Percentiles rank a stretch among this genome's conserved stretches.
phyloP scores from a whole-genome alignment of 257 asterid genomes.

The Avicennia marina region DNA sequence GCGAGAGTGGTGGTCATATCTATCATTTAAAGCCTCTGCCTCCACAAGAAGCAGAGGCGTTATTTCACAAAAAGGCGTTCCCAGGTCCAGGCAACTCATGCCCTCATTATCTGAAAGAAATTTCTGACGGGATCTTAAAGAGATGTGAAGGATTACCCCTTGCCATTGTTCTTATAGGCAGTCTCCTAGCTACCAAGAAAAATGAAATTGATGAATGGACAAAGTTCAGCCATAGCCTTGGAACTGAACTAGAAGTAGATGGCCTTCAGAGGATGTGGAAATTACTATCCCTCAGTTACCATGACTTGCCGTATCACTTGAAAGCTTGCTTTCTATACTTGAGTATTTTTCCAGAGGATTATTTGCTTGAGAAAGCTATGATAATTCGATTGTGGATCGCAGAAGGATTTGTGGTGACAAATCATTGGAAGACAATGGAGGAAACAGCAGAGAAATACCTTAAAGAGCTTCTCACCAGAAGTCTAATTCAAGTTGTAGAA shows the following conservation, averaged over 20 bases:
- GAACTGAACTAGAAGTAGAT: constrained; percentile 16
- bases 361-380: not conserved
- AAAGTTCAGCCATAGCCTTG: constrained; percentile 18
- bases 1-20: constrained; percentile 5
- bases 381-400: constrained; percentile 20
- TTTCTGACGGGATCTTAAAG: not conserved
- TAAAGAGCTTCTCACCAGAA: constrained; percentile 14
- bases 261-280: not conserved
- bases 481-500: constrained; percentile 13
- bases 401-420: constrained; percentile 16
- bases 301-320: constrained; percentile 13
- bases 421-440: constrained; percentile 5
- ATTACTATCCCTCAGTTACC: constrained; percentile 10
- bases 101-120: not conserved
- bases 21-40: constrained; percentile 12
- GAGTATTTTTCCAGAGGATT: constrained; percentile 18
- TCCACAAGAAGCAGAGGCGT: not conserved
- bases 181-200: not conserved
- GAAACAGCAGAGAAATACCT: constrained; percentile 21
- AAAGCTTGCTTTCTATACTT: not conserved
- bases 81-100: constrained; percentile 4
- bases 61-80: constrained; percentile 19
- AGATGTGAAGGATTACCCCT: not conserved
- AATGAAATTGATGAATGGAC: constrained; percentile 2
- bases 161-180: not conserved